Evolutionary conservation across 129 eudicot genomes (phyloP).

Genomic region (Pulicaria dysenterica): DNA sequence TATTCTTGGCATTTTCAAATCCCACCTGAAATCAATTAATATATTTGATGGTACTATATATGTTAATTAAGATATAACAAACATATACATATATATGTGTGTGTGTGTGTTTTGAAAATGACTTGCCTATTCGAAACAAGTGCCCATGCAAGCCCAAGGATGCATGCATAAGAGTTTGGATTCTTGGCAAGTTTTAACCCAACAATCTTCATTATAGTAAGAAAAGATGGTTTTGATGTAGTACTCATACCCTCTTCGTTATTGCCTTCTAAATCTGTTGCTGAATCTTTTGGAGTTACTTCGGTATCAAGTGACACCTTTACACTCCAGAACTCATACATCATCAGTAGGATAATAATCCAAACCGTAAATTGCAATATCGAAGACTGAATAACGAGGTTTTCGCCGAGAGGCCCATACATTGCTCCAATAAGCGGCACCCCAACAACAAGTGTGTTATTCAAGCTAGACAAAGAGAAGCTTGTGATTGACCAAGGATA

Average conservation of each 20-base stretch:
- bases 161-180: slow-evolving; percentile 77
- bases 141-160: slow-evolving; percentile 73
- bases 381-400: slow-evolving; percentile 50
- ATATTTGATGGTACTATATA: too few species aligned
- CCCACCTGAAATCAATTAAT: slow-evolving; percentile 47
- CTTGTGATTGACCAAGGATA: slow-evolving; percentile 63
- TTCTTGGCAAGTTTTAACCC: slow-evolving; percentile 61
- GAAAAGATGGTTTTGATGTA: slow-evolving; percentile 41
- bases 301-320: slow-evolving; percentile 11
- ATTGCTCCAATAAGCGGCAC: slow-evolving; percentile 61
- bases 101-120: not conserved
- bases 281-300: not conserved
- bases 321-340: slow-evolving; percentile 44
- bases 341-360: slow-evolving; percentile 40
- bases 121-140: slow-evolving; percentile 55
- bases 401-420: slow-evolving; percentile 52
- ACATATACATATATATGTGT: too few species aligned
- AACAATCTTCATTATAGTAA: slow-evolving; percentile 53
- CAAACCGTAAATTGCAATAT: slow-evolving; percentile 54
- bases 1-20: slow-evolving; percentile 67
- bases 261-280: slow-evolving; percentile 39
- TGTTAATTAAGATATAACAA: too few species aligned
- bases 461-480: slow-evolving; percentile 50
- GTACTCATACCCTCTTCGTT: not conserved
- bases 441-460: slow-evolving; percentile 61